Evolutionary conservation across 2,329 filamentous ascomycete species (phyloP).

Genomic region (Epicoccum nigrum): DNA sequence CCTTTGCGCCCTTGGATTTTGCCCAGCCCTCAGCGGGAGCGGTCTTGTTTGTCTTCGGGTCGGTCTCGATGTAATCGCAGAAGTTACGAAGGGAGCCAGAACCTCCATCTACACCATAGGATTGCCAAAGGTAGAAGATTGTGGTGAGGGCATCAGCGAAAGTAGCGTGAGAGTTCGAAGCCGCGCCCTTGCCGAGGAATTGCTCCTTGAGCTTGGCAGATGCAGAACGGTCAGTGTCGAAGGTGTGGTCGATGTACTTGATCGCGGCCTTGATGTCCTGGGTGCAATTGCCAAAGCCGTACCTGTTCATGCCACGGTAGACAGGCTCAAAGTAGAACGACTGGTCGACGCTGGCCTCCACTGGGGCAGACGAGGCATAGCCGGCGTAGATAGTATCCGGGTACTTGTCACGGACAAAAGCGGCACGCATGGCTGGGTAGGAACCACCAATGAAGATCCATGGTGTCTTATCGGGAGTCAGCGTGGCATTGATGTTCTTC

Average conservation of each 20-base stretch:
- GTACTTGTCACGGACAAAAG: constrained; percentile 48
- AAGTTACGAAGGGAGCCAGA: constrained; percentile 47
- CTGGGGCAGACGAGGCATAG: constrained; percentile 48
- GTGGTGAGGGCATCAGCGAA: constrained; percentile 54
- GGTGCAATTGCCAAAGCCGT: constrained; percentile 56
- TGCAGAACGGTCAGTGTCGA: constrained; percentile 42
- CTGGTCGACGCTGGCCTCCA: constrained; percentile 58
- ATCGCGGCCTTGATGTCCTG: constrained; percentile 57
- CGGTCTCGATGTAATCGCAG: constrained; percentile 56
- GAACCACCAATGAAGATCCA: constrained; percentile 50
- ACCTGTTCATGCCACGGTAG: constrained; percentile 52
- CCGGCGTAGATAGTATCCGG: constrained; percentile 47
- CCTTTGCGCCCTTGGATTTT: constrained; percentile 48
- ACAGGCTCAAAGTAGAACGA: constrained; percentile 59
- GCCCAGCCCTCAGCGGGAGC: constrained; percentile 53
- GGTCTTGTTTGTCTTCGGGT: constrained; percentile 44
- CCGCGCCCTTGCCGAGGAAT: constrained; percentile 57
- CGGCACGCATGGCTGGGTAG: constrained; percentile 48
- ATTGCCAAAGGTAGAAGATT: constrained; percentile 54
- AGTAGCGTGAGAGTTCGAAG: constrained; percentile 53
- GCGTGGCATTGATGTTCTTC: constrained; percentile 39
- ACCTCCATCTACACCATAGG: constrained; percentile 50
- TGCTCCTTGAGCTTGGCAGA: constrained; percentile 53
- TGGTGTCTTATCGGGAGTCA: constrained; percentile 45
- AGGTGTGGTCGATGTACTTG: constrained; percentile 55